Base-by-base conservation (phyloP, 495 filamentous ascomycete genomes). In the Pyronema domesticum region DNA sequence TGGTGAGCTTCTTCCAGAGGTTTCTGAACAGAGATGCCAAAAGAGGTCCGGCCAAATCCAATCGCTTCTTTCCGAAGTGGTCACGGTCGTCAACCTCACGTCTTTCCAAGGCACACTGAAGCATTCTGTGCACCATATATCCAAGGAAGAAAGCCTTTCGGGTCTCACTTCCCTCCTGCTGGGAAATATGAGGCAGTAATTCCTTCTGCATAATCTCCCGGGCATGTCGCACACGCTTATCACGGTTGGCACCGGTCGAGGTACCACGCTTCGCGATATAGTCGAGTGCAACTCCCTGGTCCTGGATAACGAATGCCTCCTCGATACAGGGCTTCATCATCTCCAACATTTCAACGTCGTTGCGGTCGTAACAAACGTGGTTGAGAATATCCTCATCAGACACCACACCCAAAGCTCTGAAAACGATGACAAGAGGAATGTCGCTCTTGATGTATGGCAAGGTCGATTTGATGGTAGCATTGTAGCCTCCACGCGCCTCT, bases 361-460 rank as follows among this genome's bases (percentile, higher is more conserved):
- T 89, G 14, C 83, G 79, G 65, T 95, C 89, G 68, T 94, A 96
- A 68, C 89, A 94, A 60, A 96, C 91, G 65, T 95, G 86, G 61
- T 95, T 94, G 11, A 96, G 74, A 53, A 99, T 96, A 66, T 99
- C 93, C 67, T 95, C 87, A 62, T 99, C 91, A 9, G 93, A 94
- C 3, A 96, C 91, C 34, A 99, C 82, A 55, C 93, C 93, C 4
- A 99, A 76, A 6, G 91, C 91, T 64, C 91, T 77, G 73, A 99
- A 96, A 46, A 96, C 88, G 57, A 95, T 81, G 46, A 81, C 89
- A 49, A 96, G 85, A 0, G 91, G 91, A 45, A 96, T 80, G 61
- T 96, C 91, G 13, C 81, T 76, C 68, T 91, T 91, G 68, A 96
- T 83, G 66, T 95, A 96, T 0, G 91, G 93, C 42, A 96, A 68